Percentiles rank a stretch among this genome's conserved stretches.
These are phyloP conservation scores for Stephania yunnanensis DNA, from an alignment of 164 flowering plant genomes.

Conservation along the genomic window DNA sequence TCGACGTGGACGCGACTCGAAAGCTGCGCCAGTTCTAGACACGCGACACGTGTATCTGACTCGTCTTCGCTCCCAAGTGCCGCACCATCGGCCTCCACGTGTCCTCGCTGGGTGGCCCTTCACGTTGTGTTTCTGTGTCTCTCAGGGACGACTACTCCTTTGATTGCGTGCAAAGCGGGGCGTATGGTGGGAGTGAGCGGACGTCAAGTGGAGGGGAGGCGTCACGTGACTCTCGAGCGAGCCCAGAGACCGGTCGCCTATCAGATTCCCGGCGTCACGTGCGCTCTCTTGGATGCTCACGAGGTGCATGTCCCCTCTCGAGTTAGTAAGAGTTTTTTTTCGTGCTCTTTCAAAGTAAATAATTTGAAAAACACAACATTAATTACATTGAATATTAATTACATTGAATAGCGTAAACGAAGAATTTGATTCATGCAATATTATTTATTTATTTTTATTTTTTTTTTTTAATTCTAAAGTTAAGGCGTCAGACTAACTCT, in stretches of 20 bases:
- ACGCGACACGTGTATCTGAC: conserved; percentile 4
- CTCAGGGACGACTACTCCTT: no score
- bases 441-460: no score
- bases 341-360: no score
- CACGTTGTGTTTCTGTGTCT: no score
- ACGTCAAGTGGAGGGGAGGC: background rate
- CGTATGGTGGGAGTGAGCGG: background rate
- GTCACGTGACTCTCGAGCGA: background rate
- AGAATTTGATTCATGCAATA: no score
- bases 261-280: background rate
- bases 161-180: background rate
- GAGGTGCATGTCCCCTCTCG: background rate
- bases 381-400: no score
- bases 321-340: background rate
- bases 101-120: no score
- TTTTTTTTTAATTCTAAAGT: no score
- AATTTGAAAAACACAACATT: no score
- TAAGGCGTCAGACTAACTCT: no score
- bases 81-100: background rate
- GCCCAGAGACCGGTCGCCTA: background rate
- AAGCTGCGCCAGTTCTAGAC: background rate
- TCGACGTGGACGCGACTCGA: conserved; percentile 10
- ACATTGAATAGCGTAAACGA: no score
- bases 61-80: background rate
- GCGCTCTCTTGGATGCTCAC: background rate